Conservation (phyloP, 2,329 filamentous ascomycete species). For the Stachybotrys elegans region DNA sequence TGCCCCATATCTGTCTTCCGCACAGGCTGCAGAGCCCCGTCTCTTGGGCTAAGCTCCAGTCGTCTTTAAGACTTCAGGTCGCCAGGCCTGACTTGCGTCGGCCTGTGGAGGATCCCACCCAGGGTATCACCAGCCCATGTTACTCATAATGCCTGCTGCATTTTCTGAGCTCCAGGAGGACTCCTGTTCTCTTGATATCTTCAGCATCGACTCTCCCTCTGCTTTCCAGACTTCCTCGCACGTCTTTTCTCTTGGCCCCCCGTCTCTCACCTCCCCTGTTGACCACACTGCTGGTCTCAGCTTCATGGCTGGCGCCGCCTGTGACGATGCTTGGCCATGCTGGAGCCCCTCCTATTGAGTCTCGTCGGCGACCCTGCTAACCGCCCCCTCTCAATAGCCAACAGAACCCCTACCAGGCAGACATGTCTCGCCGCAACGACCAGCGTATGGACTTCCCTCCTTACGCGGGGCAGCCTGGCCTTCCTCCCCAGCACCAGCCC, state of each 20-base stretch:
- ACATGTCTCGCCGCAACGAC: conserved; percentile 43
- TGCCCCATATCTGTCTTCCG: conserved; percentile 9
- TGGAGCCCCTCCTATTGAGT: conserved; percentile 13
- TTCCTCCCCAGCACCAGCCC: conserved; percentile 27
- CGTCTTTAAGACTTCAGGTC: too few relatives aligned
- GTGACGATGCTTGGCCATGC: conserved; percentile 20
- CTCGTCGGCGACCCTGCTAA: conserved; percentile 22
- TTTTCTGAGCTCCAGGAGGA: too few relatives aligned
- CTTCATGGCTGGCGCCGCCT: too few relatives aligned
- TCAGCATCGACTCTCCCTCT: too few relatives aligned
- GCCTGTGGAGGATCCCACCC: conserved; percentile 10
- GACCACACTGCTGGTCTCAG: too few relatives aligned
- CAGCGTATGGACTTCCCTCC: conserved; percentile 35
- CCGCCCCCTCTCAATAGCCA: conserved; percentile 24
- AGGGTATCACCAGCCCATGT: conserved; percentile 18
- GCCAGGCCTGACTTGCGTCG: conserved; percentile 4
- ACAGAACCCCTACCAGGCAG: conserved; percentile 44
- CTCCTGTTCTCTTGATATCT: too few relatives aligned
- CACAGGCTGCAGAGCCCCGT: too few relatives aligned
- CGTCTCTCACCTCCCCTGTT: conserved; percentile 5
- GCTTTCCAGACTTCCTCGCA: neutral
- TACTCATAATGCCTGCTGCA: conserved; percentile 15
- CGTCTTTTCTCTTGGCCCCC: neutral
- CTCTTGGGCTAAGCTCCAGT: too few relatives aligned
- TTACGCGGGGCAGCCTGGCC: conserved; percentile 33